These are phyloP conservation scores for Picea sitchensis DNA, from an alignment of 75 land plant species.

Conservation along the genomic window DNA sequence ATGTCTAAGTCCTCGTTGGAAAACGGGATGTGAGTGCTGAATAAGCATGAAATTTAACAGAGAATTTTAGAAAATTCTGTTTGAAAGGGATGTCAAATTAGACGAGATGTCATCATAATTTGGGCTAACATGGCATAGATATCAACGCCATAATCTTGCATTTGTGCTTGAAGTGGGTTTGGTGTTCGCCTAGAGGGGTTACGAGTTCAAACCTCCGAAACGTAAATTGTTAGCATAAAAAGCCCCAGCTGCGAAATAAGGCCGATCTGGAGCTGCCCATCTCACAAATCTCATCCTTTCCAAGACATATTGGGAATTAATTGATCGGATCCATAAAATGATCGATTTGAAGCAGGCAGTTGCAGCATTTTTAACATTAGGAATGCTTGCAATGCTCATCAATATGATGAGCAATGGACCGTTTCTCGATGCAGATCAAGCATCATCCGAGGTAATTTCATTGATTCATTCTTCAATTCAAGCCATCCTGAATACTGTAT, in stretches of 20 bases:
- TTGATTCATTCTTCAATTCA: background rate
- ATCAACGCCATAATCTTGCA: too few species aligned
- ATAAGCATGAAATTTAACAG: too few species aligned
- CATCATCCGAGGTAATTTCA: conserved; percentile 2
- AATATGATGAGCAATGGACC: conserved; percentile 19
- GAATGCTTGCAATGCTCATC: conserved; percentile 22
- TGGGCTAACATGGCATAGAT: too few species aligned
- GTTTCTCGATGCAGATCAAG: conserved; percentile 6
- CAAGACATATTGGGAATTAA: background rate
- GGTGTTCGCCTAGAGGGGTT: too few species aligned
- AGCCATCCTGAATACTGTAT: background rate
- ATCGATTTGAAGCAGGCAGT: conserved; percentile 16
- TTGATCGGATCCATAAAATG: background rate
- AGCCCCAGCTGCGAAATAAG: background rate
- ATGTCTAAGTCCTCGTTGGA: too few species aligned
- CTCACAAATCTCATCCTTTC: background rate
- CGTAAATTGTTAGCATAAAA: background rate
- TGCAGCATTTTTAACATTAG: conserved; percentile 18
- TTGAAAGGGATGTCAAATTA: too few species aligned
- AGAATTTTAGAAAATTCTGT: too few species aligned
- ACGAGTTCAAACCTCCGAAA: background rate
- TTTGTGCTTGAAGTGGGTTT: too few species aligned
- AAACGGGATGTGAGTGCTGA: too few species aligned
- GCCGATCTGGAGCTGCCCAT: background rate
- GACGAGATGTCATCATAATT: too few species aligned